phyloP scores from a whole-genome alignment of 2,329 filamentous ascomycete species.

The Exophiala sp. region DNA sequence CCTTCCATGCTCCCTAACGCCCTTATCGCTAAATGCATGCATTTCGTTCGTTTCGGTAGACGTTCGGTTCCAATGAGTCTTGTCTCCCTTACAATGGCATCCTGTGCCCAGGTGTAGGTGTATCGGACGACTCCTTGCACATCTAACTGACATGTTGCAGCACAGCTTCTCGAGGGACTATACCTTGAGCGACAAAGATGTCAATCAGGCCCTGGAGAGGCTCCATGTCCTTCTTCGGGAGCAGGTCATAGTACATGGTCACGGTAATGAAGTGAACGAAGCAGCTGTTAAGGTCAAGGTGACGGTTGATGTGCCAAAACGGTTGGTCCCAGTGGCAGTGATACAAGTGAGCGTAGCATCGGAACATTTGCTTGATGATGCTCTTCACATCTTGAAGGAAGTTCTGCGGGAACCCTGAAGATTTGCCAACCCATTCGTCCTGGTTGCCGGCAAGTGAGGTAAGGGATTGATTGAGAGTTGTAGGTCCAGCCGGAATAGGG shows the following conservation, averaged over 20 bases:
- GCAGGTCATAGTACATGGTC: slow-evolving; percentile 72
- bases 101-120: not conserved
- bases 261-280: slow-evolving; percentile 81
- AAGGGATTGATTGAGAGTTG: slow-evolving; percentile 49
- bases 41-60: not conserved
- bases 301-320: slow-evolving; percentile 70
- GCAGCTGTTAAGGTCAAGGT: slow-evolving; percentile 73
- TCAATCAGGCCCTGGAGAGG: slow-evolving; percentile 94
- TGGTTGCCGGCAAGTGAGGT: slow-evolving; percentile 57
- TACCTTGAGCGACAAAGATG: slow-evolving; percentile 81
- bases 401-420: slow-evolving; percentile 83
- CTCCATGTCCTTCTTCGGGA: slow-evolving; percentile 84
- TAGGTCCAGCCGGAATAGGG: slow-evolving; percentile 42
- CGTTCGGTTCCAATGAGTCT: not conserved
- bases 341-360: slow-evolving; percentile 95
- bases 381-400: slow-evolving; percentile 87
- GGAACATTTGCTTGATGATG: slow-evolving; percentile 97
- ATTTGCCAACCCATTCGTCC: slow-evolving; percentile 80
- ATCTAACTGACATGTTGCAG: slow-evolving; percentile 21
- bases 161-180: slow-evolving; percentile 64
- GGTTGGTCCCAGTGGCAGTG: slow-evolving; percentile 88
- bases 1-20: not conserved
- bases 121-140: not conserved
- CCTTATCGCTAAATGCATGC: slow-evolving; percentile 2
- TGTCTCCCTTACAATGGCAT: not conserved